These are phyloP conservation scores for Sporothrix humicola DNA, from an alignment of 2,329 filamentous ascomycete species.

Conservation along the genomic window DNA sequence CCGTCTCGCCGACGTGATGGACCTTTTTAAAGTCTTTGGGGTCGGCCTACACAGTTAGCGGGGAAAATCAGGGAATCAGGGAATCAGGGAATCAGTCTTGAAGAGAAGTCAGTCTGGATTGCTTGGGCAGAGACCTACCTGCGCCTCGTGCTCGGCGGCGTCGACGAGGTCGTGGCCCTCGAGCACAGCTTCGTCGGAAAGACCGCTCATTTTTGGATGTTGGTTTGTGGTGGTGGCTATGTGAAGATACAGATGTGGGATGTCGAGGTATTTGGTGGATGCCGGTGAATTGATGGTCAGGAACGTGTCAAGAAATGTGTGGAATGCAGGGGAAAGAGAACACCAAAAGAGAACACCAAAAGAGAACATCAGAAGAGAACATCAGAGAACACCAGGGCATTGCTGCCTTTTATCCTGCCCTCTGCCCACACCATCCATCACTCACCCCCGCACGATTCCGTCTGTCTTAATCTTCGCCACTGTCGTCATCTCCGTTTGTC, in stretches of 20 bases:
- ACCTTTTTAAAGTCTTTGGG: slow-evolving; percentile 22
- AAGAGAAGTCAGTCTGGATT: too few relatives aligned
- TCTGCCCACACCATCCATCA: not conserved
- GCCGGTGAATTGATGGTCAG: not conserved
- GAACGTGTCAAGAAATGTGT: not conserved
- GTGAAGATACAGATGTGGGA: too few relatives aligned
- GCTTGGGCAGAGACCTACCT: not conserved
- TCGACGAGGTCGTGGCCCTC: slow-evolving; percentile 25
- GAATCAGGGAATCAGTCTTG: too few relatives aligned
- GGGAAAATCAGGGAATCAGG: not conserved
- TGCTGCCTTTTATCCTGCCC: not conserved
- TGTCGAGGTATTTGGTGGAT: not conserved
- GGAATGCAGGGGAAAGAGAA: not conserved
- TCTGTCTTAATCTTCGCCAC: slow-evolving; percentile 13
- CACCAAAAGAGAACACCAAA: too few relatives aligned
- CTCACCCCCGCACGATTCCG: not conserved
- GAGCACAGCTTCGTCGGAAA: slow-evolving; percentile 6
- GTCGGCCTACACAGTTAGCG: slow-evolving; percentile 3
- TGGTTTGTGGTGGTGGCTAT: not conserved
- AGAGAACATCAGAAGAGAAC: too few relatives aligned
- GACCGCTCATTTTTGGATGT: not conserved
- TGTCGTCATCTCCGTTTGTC: slow-evolving; percentile 1
- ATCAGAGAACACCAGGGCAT: too few relatives aligned
- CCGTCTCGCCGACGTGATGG: slow-evolving; percentile 9
- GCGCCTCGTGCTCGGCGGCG: slow-evolving; percentile 20